phyloP scores from a whole-genome alignment of 345 rosid genomes.

The Lepidium africanum region DNA sequence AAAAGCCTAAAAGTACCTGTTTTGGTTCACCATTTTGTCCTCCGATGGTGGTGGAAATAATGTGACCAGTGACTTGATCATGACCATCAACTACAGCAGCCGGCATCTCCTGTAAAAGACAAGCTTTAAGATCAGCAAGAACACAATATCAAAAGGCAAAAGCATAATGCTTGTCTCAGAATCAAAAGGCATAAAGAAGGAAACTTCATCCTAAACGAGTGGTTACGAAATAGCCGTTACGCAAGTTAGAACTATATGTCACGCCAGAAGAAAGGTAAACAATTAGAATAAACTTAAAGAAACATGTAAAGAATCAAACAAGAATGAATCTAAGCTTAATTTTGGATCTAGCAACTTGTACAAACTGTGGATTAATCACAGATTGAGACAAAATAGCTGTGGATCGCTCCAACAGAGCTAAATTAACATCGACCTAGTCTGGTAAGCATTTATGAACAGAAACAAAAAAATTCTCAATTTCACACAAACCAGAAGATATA shows the following conservation, averaged over 20 bases:
- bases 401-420: not conserved
- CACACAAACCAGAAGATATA: not conserved
- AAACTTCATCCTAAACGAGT: conserved; percentile 15
- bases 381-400: not conserved
- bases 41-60: conserved; percentile 82
- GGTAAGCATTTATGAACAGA: not conserved
- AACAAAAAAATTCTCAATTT: conserved; percentile 6
- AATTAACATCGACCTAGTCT: not conserved
- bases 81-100: conserved; percentile 60
- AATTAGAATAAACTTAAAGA: not conserved
- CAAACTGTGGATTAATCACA: not conserved
- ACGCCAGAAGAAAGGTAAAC: conserved; percentile 5
- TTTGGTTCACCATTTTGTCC: conserved; percentile 93
- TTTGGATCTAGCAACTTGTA: conserved; percentile 13
- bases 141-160: not conserved
- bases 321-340: not conserved
- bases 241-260: not conserved
- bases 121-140: not conserved
- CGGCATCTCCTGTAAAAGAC: conserved; percentile 54
- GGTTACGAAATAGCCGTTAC: conserved; percentile 16
- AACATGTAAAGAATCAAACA: not conserved
- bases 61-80: conserved; percentile 82
- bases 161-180: conserved; percentile 6
- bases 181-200: conserved; percentile 4
- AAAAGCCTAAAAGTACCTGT: conserved; percentile 33